phyloP scores from a whole-genome alignment of 2,329 filamentous ascomycete species.

The Pseudogymnoascus sp. region DNA sequence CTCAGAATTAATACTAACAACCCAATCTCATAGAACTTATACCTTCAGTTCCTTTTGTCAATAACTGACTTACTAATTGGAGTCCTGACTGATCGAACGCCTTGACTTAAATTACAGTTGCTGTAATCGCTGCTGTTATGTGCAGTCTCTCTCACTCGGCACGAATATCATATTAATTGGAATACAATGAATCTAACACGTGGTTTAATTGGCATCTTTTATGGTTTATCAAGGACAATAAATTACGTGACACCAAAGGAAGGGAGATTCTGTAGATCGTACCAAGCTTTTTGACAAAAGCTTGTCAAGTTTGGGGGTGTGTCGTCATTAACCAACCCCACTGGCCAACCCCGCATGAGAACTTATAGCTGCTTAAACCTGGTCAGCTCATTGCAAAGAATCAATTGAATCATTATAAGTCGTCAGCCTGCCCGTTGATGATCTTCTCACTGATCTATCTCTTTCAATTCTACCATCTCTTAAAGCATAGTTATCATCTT shows the following conservation, averaged over 20 bases:
- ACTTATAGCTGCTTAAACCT: background rate
- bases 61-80: no score
- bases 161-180: background rate
- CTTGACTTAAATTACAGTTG: no score
- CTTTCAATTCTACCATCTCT: background rate
- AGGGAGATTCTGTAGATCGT: background rate
- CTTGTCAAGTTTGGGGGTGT: background rate
- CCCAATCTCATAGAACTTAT: no score
- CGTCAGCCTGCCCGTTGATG: background rate
- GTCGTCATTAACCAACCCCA: slow-evolving; percentile 5
- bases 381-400: background rate
- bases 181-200: background rate
- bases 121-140: no score
- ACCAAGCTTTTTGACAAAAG: slow-evolving; percentile 7
- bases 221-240: background rate
- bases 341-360: background rate
- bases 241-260: background rate
- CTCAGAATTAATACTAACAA: no score
- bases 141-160: no score
- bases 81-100: no score
- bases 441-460: background rate
- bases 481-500: background rate
- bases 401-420: background rate
- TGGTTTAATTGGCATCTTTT: background rate
- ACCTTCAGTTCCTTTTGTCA: no score